phyloP scores from a whole-genome alignment of 371 early-diverging fungal species.

The Mortierella sp. region DNA sequence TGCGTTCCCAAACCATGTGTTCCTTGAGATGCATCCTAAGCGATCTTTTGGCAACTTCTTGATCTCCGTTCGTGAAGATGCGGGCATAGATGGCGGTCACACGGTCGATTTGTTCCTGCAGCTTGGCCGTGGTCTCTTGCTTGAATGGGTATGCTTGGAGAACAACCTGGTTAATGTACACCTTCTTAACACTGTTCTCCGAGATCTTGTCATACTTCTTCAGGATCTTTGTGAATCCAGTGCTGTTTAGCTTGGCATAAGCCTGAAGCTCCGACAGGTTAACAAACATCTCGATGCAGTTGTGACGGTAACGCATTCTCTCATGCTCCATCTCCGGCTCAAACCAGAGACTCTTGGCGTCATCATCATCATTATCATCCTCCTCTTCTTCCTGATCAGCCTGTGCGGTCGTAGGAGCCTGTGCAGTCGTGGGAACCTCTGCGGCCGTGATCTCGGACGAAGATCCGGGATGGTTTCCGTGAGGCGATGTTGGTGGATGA shows the following conservation, averaged over 20 bases:
- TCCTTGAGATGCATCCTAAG: conserved; percentile 87
- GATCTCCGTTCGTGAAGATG: conserved; percentile 61
- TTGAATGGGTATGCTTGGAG: conserved; percentile 74
- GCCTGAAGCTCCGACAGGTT: conserved; percentile 86
- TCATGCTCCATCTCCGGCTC: conserved; percentile 50
- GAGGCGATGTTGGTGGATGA: conserved; percentile 13
- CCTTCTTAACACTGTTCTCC: conserved; percentile 49
- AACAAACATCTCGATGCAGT: conserved; percentile 76
- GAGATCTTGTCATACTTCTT: conserved; percentile 97
- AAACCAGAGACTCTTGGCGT: conserved; percentile 52
- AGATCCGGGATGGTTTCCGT: conserved; percentile 53
- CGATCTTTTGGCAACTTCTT: conserved; percentile 74
- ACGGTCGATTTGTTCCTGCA: conserved; percentile 73
- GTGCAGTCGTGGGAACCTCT: conserved; percentile 26
- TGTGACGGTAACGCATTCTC: conserved; percentile 45
- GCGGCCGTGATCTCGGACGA: conserved; percentile 57
- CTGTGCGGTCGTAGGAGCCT: background rate
- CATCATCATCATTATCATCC: conserved; percentile 53
- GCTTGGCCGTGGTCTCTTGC: conserved; percentile 59
- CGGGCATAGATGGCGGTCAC: conserved; percentile 67
- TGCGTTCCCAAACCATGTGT: conserved; percentile 94
- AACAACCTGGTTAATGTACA: conserved; percentile 67
- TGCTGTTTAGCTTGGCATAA: conserved; percentile 92
- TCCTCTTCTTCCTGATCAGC: conserved; percentile 23
- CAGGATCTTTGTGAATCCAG: conserved; percentile 95